phyloP scores from a whole-genome alignment of 257 asterid genomes.

The Solanum chaucha region DNA sequence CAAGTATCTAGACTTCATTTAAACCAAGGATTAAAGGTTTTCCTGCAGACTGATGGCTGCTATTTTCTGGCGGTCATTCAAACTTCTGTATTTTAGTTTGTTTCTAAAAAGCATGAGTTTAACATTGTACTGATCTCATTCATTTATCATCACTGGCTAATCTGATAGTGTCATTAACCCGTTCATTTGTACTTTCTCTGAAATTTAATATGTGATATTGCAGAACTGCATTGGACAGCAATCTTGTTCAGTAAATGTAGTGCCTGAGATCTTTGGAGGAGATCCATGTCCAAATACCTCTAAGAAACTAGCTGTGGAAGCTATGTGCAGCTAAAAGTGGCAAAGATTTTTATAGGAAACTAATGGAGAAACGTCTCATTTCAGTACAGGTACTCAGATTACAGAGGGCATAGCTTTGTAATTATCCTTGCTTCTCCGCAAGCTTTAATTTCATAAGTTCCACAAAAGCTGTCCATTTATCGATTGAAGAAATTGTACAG shows the following conservation, averaged over 20 bases:
- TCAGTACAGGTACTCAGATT: not conserved
- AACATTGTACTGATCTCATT: not conserved
- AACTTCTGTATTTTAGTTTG: not conserved
- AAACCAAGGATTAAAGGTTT: not conserved
- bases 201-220: not conserved
- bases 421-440: not conserved
- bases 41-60: not conserved
- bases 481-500: not conserved
- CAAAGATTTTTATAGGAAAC: not conserved
- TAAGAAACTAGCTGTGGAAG: conserved; percentile 5
- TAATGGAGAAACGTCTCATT: not conserved
- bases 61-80: not conserved
- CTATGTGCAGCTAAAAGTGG: not conserved
- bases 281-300: conserved; percentile 4
- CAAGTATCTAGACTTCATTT: not conserved
- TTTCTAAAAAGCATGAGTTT: not conserved
- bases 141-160: not conserved
- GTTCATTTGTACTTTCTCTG: not conserved
- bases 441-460: not conserved
- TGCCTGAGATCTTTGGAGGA: not conserved
- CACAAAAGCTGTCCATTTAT: not conserved
- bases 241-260: not conserved
- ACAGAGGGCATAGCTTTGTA: not conserved
- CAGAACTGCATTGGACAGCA: not conserved
- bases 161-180: not conserved